Evolutionary conservation across 2,329 filamentous ascomycete species (phyloP).

Genomic region (Aspergillus transmontanensis): DNA sequence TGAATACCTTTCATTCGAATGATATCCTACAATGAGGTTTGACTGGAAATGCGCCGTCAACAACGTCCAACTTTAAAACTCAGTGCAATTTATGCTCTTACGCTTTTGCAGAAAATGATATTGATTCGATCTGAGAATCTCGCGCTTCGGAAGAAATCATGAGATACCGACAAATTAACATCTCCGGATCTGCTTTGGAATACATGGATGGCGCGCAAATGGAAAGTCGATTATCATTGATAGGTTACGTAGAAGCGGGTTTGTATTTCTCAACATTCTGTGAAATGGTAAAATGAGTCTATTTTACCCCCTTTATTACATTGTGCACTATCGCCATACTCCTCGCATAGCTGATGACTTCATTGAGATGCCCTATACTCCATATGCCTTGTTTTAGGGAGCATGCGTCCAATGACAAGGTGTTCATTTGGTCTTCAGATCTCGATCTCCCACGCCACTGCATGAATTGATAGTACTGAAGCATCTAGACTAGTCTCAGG

Average conservation of each 20-base stretch:
- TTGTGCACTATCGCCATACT: not conserved
- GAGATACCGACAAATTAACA: not conserved
- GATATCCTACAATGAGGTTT: not conserved
- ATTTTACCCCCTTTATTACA: not conserved
- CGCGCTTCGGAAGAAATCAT: not conserved
- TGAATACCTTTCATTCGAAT: not conserved
- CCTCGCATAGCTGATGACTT: not conserved
- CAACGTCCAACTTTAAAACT: not conserved
- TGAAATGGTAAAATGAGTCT: not conserved
- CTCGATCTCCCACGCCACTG: not conserved
- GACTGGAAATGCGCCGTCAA: not conserved
- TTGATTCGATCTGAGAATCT: not conserved
- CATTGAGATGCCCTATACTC: not conserved
- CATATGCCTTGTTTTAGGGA: not conserved
- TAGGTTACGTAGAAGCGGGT: not conserved
- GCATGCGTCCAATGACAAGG: not conserved
- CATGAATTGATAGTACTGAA: not conserved
- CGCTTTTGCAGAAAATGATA: not conserved
- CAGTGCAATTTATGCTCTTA: not conserved
- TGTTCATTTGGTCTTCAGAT: not conserved
- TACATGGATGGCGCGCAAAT: not conserved
- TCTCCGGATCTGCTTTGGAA: no score
- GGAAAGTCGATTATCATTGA: not conserved
- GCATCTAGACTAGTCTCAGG: constrained; percentile 6
- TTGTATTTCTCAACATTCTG: not conserved